Conservation (phyloP, 2,329 filamentous ascomycete genomes). For the Aspergillus eucalypticola region DNA sequence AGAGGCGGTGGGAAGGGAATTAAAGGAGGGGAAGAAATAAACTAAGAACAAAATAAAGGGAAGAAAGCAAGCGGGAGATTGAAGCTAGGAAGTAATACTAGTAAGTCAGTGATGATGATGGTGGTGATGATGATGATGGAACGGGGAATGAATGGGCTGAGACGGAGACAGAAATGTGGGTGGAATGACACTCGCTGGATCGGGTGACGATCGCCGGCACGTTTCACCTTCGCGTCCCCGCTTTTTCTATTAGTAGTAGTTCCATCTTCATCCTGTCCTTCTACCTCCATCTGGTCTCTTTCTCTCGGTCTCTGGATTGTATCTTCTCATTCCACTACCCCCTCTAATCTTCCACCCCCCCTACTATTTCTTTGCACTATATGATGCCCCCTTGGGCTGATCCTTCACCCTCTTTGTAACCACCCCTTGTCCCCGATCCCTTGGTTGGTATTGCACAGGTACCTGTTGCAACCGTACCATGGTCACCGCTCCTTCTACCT, state of each 20-base stretch:
- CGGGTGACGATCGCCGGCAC: slow-evolving; percentile 11
- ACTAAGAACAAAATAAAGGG: neutral
- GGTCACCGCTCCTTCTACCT: slow-evolving; percentile 5
- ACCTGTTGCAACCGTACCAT: neutral
- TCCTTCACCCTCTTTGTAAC: neutral
- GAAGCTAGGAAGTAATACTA: neutral
- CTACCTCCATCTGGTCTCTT: neutral
- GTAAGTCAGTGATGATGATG: neutral
- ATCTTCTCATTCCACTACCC: neutral
- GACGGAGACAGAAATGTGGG: neutral
- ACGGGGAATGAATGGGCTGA: no score
- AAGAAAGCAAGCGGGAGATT: no score
- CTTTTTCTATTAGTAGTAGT: slow-evolving; percentile 1
- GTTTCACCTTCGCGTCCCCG: slow-evolving; percentile 12
- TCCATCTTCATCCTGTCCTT: neutral
- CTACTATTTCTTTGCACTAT: neutral
- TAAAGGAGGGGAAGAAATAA: neutral
- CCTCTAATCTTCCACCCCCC: neutral
- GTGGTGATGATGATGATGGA: neutral
- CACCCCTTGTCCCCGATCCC: neutral
- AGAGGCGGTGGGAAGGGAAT: neutral
- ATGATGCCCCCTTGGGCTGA: slow-evolving; percentile 2
- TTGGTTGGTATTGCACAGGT: neutral
- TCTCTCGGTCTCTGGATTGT: neutral
- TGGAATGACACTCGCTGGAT: slow-evolving; percentile 15